These are phyloP conservation scores for Mrakia blollopis DNA, from an alignment of 768 basidiomycete genomes.

Conservation along the genomic window DNA sequence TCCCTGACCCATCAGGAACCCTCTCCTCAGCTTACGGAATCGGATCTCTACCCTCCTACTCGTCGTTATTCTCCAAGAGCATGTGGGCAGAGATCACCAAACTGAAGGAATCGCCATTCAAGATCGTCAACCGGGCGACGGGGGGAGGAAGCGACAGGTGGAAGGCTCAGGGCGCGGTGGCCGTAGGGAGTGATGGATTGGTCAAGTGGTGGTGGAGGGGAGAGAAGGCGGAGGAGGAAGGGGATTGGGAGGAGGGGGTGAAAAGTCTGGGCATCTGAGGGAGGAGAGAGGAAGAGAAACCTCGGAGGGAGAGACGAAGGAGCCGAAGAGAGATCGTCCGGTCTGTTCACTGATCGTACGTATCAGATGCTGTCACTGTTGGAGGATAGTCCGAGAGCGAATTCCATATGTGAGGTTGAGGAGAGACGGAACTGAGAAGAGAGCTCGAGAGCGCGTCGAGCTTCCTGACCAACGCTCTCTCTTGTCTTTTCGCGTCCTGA, in stretches of 20 bases:
- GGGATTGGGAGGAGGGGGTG: conserved; percentile 22
- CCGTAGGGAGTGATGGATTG: conserved; percentile 13
- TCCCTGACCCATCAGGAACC: conserved; percentile 19
- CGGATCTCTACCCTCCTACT: conserved; percentile 16
- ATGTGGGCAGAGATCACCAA: conserved; percentile 3
- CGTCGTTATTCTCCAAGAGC: not conserved
- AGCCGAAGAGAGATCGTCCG: no score
- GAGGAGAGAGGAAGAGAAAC: not conserved
- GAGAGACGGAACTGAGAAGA: no score
- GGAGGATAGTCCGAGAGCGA: no score
- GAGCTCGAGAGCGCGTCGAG: no score
- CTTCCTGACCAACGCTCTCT: no score
- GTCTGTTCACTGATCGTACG: no score
- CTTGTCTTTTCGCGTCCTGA: no score
- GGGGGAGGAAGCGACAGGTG: conserved; percentile 27
- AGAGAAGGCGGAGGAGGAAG: conserved; percentile 27
- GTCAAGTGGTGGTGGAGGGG: conserved; percentile 23
- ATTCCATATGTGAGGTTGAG: no score
- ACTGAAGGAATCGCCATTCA: conserved; percentile 14
- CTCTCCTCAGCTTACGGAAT: conserved; percentile 26
- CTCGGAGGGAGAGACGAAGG: not conserved
- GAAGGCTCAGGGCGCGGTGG: conserved; percentile 24
- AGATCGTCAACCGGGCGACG: conserved; percentile 29
- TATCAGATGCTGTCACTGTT: no score
- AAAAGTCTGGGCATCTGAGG: not conserved